Percentiles rank a stretch among this genome's conserved stretches.
phyloP scores from a whole-genome alignment of 768 basidiomycete genomes.

The Naganishia onofrii region DNA sequence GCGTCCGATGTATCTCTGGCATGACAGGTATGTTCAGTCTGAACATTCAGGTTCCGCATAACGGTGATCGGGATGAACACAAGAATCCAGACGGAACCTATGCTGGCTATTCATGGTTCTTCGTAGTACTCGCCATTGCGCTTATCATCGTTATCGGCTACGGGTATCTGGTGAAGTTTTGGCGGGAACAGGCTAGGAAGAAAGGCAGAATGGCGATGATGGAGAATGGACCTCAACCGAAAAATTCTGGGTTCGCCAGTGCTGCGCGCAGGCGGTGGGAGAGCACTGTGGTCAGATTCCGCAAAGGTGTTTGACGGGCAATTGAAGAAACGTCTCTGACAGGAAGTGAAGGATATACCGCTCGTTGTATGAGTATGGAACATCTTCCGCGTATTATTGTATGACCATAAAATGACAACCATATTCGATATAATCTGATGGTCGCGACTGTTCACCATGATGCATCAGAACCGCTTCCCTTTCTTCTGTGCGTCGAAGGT shows the following conservation, averaged over 20 bases:
- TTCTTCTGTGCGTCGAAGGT: constrained; percentile 50
- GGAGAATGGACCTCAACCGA: not conserved
- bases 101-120: constrained; percentile 60
- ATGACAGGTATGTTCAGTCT: constrained; percentile 61
- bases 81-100: constrained; percentile 40
- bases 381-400: not conserved
- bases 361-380: too few species aligned
- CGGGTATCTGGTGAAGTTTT: constrained; percentile 59
- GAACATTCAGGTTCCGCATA: constrained; percentile 67
- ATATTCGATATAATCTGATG: too few species aligned
- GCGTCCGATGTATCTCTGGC: not conserved
- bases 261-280: constrained; percentile 5
- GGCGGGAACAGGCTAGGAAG: constrained; percentile 64
- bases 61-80: constrained; percentile 47
- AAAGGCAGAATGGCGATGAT: constrained; percentile 33
- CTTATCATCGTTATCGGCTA: constrained; percentile 57
- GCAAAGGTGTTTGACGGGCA: not conserved
- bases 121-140: constrained; percentile 58
- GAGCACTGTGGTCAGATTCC: constrained; percentile 5
- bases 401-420: not conserved
- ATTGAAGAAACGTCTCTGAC: too few species aligned
- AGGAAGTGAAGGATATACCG: not conserved
- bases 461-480: constrained; percentile 32
- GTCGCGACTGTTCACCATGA: not conserved
- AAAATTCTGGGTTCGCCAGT: not conserved